phyloP scores from a whole-genome alignment of 2,329 filamentous ascomycete genomes.

The Curvularia hawaiiensis region DNA sequence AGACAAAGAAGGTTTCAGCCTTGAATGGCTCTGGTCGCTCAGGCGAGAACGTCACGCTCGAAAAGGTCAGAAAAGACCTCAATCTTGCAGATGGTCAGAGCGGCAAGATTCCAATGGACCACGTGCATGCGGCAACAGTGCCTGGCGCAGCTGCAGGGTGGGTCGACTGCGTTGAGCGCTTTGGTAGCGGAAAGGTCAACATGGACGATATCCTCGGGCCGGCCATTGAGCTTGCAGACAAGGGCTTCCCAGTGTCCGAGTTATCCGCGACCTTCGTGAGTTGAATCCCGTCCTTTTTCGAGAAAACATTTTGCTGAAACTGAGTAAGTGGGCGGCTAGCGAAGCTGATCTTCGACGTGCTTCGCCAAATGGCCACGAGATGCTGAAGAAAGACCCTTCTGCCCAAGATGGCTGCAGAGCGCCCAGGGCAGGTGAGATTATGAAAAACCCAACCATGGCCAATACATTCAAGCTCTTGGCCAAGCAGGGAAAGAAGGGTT shows the following conservation, averaged over 20 bases:
- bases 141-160: conserved; percentile 93
- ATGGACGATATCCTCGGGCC: conserved; percentile 79
- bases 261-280: conserved; percentile 71
- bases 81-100: conserved; percentile 63
- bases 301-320: conserved; percentile 10
- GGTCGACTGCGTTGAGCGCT: conserved; percentile 85
- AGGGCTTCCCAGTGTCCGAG: conserved; percentile 89
- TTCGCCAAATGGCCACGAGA: conserved; percentile 84
- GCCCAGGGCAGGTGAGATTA: conserved; percentile 81
- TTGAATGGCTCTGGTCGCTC: conserved; percentile 94
- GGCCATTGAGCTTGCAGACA: conserved; percentile 83
- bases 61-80: conserved; percentile 72
- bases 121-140: conserved; percentile 81
- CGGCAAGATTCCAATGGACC: conserved; percentile 72
- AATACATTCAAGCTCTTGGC: conserved; percentile 81
- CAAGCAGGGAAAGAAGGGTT: conserved; percentile 82
- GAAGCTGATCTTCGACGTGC: conserved; percentile 70
- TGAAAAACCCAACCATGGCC: conserved; percentile 83
- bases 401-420: conserved; percentile 73
- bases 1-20: conserved; percentile 79
- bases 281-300: conserved; percentile 14
- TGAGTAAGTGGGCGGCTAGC: conserved; percentile 69
- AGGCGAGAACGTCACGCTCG: conserved; percentile 69
- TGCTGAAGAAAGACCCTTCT: conserved; percentile 78
- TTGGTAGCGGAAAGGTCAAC: conserved; percentile 84